Base-by-base conservation (phyloP, 495 filamentous ascomycete genomes). In the Letharia columbiana region DNA sequence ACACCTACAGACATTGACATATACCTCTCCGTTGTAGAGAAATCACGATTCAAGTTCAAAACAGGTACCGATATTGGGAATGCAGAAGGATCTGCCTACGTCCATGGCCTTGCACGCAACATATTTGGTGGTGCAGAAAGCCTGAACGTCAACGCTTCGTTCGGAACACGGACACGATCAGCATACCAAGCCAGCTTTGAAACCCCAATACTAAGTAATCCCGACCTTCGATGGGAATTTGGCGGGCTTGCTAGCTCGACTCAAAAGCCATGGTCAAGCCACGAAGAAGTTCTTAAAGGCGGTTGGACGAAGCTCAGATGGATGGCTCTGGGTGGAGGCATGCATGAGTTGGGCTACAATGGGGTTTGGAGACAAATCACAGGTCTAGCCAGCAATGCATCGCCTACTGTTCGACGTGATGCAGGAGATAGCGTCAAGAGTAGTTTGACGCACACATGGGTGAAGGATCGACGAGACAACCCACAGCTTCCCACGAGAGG, bases 21-120 rank as follows among this genome's bases (percentile, higher is more conserved):
- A 60, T 87, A 86, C 72, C 76, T 97, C 62, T 80, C 82, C 37
- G 90, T 89, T 10, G 81, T 82, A 50, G 94, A 98, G 75, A 89
- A 89, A 68, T 86, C 87, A 3, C 85, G 88, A 37, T 81, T 97
- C 56, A 79, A 89, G 42, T 79, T 96, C 73, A 94, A 91, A 76
- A 96, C 92, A 3, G 94, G 94, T 42, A 97, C 94, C 8, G 92
- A 96, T 71, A 79, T 95, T 37, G 94, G 95, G 62, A 92, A 92
- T 71, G 82, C 89, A 17, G 95, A 98, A 75, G 95, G 92, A 20
- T 92, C 90, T 5, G 93, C 93, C 3, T 96, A 96, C 74, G 84
- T 89, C 64, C 90, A 92, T 63, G 81, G 89, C 40, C 81, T 90
- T 17, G 85, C 89, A 75, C 87, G 95, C 59, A 98, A 98, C 77